These are phyloP conservation scores for Plasmodium cynomolgi DNA, from an alignment of 169 alveolate genomes.

Conservation along the genomic window DNA sequence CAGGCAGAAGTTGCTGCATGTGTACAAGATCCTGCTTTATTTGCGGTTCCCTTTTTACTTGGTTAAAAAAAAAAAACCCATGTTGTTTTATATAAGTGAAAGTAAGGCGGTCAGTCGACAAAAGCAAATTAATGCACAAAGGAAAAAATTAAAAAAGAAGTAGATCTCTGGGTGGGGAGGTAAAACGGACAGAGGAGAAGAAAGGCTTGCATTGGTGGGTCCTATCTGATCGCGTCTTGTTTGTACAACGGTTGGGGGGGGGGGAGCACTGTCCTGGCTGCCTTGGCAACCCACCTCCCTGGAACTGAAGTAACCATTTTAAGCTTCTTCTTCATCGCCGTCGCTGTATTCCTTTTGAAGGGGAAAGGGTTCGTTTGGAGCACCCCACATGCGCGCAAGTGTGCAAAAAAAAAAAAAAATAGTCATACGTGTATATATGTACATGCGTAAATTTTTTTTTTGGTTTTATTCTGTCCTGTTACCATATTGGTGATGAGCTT, in stretches of 20 bases:
- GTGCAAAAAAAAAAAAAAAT: background rate
- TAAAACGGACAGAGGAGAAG: background rate
- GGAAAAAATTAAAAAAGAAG: conserved; percentile 77
- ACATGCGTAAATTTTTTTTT: background rate
- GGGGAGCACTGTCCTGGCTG: background rate
- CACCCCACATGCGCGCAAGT: background rate
- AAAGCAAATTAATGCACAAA: conserved; percentile 82
- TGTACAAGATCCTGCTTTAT: conserved; percentile 79
- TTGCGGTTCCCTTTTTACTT: conserved; percentile 82
- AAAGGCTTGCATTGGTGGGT: background rate
- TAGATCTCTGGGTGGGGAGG: background rate
- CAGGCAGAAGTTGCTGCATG: conserved; percentile 80
- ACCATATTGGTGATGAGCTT: conserved; percentile 61
- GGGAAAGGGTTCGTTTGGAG: background rate
- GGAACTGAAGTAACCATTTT: background rate
- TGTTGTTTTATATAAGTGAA: conserved; percentile 85
- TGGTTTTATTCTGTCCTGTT: background rate
- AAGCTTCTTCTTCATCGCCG: conserved; percentile 56
- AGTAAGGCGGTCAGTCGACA: conserved; percentile 83
- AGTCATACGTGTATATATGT: background rate
- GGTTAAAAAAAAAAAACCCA: conserved; percentile 79
- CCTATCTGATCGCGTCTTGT: background rate
- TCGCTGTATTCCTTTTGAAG: conserved; percentile 36
- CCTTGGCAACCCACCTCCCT: background rate
- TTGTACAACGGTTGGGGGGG: background rate